Base-by-base conservation (phyloP, 169 alveolate species). In the Cryptosporidium xiaoi region DNA sequence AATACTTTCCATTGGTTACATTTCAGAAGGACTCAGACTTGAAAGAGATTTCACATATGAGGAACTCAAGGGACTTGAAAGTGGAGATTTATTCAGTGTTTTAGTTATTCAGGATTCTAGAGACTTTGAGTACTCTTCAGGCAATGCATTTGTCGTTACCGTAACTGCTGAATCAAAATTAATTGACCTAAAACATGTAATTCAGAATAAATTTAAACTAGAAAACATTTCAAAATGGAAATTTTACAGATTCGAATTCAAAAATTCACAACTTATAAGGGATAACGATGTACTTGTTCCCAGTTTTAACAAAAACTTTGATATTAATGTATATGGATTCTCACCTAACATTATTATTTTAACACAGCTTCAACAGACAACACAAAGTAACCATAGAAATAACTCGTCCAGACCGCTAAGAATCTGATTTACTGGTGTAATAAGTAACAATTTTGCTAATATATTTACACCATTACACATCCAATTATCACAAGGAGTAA, bases 361-460 rank as follows among this genome's bases (percentile, higher is more conserved):
- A 51, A 71, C 87, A 13, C 71, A 64, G 15, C 71, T 20, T 15
- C 65, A 40, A 5, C 87, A 40, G 24, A 20, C 51, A 8, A 24
- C 64, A 7, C 69, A 53, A 24, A 34, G n/a, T 8, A 51, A 40
- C 4, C 71, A 40, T 16, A 77, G 56, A 71, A 60, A 48, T n/a
- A 53, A 66, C 64, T 34, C 53, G 2, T 77, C 87, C 29, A 77
- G 87, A 29, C 87, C 87, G 5, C 77, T 77, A 27, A 33, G 71
- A 31, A 77, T 77, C 13, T 77, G 40, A 27, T 15, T 40, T 18
- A 24, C 0, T 24, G 27, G 27, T 24, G 27, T 24, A 0, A 24
- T 24, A 24, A 24, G 27, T 24, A 24, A 24, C 27, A 24, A 24
- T 24, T 24, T 24, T 24, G 27, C 27, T 24, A 24, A 24, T 24